A percentile compares a stretch with the other conserved stretches of the same genome.
Conservation (phyloP, 352 stramenopile genomes). For the Phytophthora rubi region DNA sequence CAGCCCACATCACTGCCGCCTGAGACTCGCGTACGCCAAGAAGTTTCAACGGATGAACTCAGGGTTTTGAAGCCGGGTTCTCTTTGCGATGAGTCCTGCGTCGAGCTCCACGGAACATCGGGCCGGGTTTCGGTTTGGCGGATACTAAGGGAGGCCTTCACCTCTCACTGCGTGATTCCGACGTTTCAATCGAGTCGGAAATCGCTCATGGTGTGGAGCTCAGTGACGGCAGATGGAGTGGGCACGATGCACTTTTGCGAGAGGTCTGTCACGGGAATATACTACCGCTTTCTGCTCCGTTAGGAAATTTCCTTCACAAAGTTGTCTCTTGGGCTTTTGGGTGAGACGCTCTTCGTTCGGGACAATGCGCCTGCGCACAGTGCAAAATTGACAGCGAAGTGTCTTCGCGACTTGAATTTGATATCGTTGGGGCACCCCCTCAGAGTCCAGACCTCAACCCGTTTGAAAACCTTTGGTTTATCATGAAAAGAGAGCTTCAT, state of each 20-base stretch:
- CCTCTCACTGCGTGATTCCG: neutral
- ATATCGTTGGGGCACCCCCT: slow-evolving; percentile 2
- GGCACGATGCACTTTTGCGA: slow-evolving; percentile 8
- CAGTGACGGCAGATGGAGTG: slow-evolving; percentile 1
- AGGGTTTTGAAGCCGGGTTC: too few species aligned
- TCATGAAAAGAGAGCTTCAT: slow-evolving; percentile 10
- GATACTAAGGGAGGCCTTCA: neutral
- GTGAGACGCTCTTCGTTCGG: slow-evolving; percentile 4
- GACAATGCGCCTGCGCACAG: slow-evolving; percentile 7
- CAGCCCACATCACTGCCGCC: too few species aligned
- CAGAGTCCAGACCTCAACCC: slow-evolving; percentile 18
- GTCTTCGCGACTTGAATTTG: slow-evolving; percentile 3
- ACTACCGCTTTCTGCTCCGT: slow-evolving; percentile 1
- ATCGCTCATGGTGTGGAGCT: slow-evolving; percentile 9
- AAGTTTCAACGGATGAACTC: too few species aligned
- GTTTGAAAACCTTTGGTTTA: slow-evolving; percentile 10
- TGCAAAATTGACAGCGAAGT: slow-evolving; percentile 8
- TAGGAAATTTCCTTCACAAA: slow-evolving; percentile 7
- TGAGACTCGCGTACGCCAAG: too few species aligned
- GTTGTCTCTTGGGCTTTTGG: neutral
- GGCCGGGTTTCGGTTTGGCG: too few species aligned
- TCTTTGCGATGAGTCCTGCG: too few species aligned
- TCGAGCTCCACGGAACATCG: too few species aligned
- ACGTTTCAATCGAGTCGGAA: slow-evolving; percentile 6
- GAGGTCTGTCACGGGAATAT: neutral